Base-by-base conservation (phyloP, 257 asterid genomes). In the Striga asiatica region DNA sequence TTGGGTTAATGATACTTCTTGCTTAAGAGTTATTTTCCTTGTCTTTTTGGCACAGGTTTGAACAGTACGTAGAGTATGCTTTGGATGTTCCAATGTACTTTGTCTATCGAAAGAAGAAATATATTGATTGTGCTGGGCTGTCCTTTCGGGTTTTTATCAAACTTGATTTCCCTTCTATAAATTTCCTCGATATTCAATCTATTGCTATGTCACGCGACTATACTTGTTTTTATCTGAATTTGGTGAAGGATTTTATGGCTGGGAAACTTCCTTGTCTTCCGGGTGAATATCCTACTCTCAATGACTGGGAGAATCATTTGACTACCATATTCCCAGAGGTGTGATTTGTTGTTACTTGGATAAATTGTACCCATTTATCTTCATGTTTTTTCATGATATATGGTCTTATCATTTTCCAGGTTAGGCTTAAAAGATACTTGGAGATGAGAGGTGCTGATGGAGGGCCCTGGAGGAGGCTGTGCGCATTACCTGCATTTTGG, bases 381-480 rank as follows among this genome's bases (percentile, higher is more conserved):
- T 19, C 39, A 54, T 51, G 10, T 16, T 62, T 67, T 27, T 57
- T 58, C 39, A 32, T 39, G 24, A 72, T 21, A 31, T 60, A 11
- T 3, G n/a, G 28, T 19, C 22, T 49, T 60, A 19, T 57, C 41
- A 13, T 31, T 48, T 63, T 66, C 42, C 82, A 92, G 99, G 99
- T 92, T 31, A 81, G 99, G 78, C 97, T 92, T 46, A 92, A 88
- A 79, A 63, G 99, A 56, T 88, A 92, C 78, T 72, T 92, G 81
- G 97, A 88, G 81, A 92, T 88, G 99, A 73, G 99, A 54, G 99
- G 99, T 62, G 99, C 97, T 60, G 97, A 92, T 65, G 99, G 99
- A 50, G 99, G 97, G 67, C 97, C 99, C 58, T 92, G 94, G 97
- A 82, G 99, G 72, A 77, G 95, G 73, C 79, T 88, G 28, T 88